Percentiles rank a stretch among this genome's conserved stretches.
Conservation (phyloP, 2,329 filamentous ascomycete species). For the Dothidotthia symphoricarpi region DNA sequence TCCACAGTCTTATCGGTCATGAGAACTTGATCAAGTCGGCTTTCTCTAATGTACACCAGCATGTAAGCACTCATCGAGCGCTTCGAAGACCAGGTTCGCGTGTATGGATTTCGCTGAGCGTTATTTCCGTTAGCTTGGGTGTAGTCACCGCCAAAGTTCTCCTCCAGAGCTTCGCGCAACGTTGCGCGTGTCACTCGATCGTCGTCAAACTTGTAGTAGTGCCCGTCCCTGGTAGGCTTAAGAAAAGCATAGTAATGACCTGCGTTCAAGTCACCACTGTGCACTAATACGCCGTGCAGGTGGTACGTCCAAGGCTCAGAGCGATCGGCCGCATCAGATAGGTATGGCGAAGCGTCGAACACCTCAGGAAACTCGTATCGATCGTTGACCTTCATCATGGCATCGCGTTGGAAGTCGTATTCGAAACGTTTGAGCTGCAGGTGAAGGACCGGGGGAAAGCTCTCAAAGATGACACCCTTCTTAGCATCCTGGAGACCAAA, state of each 20-base stretch:
- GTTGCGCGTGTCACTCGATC: constrained; percentile 96
- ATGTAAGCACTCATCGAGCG: constrained; percentile 90
- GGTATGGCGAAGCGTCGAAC: constrained; percentile 81
- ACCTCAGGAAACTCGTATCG: constrained; percentile 84
- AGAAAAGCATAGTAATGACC: constrained; percentile 98
- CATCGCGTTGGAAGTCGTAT: constrained; percentile 92
- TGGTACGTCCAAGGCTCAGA: constrained; percentile 91
- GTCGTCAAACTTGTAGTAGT: constrained; percentile 97
- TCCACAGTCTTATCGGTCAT: constrained; percentile 72
- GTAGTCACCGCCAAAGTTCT: constrained; percentile 94
- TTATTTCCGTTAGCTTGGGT: constrained; percentile 56
- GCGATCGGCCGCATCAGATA: constrained; percentile 80
- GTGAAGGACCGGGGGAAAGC: constrained; percentile 90
- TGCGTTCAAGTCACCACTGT: constrained; percentile 94
- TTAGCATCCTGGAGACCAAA: constrained; percentile 93
- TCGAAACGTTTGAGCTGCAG: constrained; percentile 96
- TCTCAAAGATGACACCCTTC: constrained; percentile 96
- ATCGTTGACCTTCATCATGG: constrained; percentile 98
- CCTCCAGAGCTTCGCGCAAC: constrained; percentile 85
- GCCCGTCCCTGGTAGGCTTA: constrained; percentile 83
- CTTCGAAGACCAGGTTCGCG: constrained; percentile 62
- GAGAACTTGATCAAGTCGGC: constrained; percentile 77
- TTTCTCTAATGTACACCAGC: constrained; percentile 94
- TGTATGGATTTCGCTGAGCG: constrained; percentile 63
- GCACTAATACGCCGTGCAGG: constrained; percentile 90